Evolutionary conservation across 2,329 filamentous ascomycete genomes (phyloP), one percentile per base, ranked within the genome.

Genomic region (Trichoderma breve): DNA sequence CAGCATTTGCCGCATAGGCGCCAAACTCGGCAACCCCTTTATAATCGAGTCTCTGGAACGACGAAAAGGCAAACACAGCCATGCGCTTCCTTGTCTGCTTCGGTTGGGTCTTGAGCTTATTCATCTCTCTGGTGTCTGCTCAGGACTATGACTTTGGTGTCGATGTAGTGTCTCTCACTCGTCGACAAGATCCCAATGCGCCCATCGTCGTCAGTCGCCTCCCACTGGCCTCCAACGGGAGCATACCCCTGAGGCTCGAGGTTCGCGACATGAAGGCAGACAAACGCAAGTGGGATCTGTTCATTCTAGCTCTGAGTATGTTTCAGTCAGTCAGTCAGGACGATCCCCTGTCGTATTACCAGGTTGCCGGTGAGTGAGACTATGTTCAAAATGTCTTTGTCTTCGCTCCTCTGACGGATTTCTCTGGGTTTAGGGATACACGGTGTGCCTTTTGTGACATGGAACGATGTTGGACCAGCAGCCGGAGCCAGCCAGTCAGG

Each of bases 241-340:
- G 81, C 18, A 74, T 84, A 9, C 85, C 83, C 14, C 71, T 83
- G 47, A 88, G 93, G 74, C 85, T 86, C 64, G 92, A 96, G 77
- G 88, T 97, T 74, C 86, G 91, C 60, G 83, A 91, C 51, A 84
- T 97, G 75, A 84, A 88, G 74, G 82, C 86, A 69, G 87, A 93
- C 72, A 79, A 86, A 9, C 89, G 93, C 76, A 86, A 88, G 78
- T 94, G 91, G 89, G 93, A 93, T 78, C 81, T 97, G 72, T 97
- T 92, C 80, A 84, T 97, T 30, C 86, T 95, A 63, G 92, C 91
- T 14, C 85, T 96, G 76, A 89, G 88, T 79, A 89, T 90, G 82
- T 89, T 95, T 83, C 90, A 93, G 81, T 87, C 85, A 73, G 88
- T 88, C 71, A 83, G 90, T 74, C 91, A 94, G 81, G 83, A 84